Conservation (phyloP, 78 protist species). For the Dictyostelium brefeldianum region DNA sequence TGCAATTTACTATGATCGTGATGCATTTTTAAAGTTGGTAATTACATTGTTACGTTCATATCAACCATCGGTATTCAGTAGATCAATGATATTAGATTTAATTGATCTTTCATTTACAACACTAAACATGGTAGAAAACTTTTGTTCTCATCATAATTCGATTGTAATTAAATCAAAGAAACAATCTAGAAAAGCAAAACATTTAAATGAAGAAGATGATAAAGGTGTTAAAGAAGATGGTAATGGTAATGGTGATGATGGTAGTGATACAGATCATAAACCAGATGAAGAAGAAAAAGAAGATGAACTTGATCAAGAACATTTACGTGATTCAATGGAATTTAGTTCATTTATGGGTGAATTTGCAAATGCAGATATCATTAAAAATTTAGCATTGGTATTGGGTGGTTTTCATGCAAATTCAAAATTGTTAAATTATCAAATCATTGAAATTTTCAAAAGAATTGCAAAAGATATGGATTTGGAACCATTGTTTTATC, state of each 20-base stretch:
- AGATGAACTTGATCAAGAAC: conserved; percentile 3
- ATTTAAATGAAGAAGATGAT: background rate
- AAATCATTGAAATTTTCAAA: conserved; percentile 4
- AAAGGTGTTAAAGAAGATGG: background rate
- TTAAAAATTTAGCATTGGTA: conserved; percentile 20
- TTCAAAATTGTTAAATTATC: background rate
- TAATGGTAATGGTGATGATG: background rate
- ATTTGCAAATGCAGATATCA: conserved; percentile 43
- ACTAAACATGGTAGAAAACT: conserved; percentile 41
- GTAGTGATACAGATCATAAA: background rate
- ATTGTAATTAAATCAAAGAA: conserved; percentile 10
- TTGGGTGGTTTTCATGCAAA: conserved; percentile 37
- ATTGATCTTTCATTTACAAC: conserved; percentile 22
- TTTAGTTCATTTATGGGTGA: conserved; percentile 4
- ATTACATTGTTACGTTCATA: conserved; percentile 8
- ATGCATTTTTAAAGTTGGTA: conserved; percentile 12
- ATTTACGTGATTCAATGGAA: background rate
- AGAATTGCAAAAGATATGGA: conserved; percentile 15
- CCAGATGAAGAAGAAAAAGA: background rate
- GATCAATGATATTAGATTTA: conserved; percentile 20
- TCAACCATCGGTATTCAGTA: background rate
- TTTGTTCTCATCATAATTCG: background rate
- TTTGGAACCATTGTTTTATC: conserved; percentile 49
- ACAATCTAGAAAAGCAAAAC: conserved; percentile 2
- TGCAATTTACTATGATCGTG: conserved; percentile 35